phyloP scores from a whole-genome alignment of 2,329 filamentous ascomycete genomes.

The Epichloe festucae region DNA sequence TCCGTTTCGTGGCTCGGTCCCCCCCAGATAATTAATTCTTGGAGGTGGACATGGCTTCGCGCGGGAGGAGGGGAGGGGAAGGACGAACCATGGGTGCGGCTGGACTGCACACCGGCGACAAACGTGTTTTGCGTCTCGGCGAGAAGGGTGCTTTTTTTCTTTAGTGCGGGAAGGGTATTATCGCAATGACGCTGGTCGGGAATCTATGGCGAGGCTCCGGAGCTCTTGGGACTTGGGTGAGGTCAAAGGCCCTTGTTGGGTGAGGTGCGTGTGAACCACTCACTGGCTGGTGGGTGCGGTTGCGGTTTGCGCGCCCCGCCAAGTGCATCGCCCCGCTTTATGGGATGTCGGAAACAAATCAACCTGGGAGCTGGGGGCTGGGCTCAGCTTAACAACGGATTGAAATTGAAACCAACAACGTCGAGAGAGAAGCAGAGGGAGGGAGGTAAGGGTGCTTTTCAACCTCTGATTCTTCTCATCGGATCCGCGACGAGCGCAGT shows the following conservation, averaged over 20 bases:
- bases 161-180: not conserved
- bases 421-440: too few species aligned
- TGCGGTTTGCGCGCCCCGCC: constrained; percentile 13
- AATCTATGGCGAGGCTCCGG: not conserved
- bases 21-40: too few species aligned
- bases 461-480: too few species aligned
- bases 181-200: not conserved
- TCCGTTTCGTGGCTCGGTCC: not conserved
- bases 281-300: too few species aligned
- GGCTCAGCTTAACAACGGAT: not conserved
- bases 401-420: too few species aligned
- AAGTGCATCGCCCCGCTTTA: constrained; percentile 17
- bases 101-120: not conserved
- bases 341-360: not conserved
- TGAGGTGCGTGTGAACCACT: too few species aligned
- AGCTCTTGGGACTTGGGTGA: not conserved
- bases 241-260: too few species aligned
- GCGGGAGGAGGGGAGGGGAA: not conserved
- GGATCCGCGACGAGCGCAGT: not conserved
- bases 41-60: too few species aligned
- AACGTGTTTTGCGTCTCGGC: not conserved
- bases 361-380: not conserved
- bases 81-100: not conserved
- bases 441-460: too few species aligned
- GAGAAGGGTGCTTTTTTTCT: not conserved